Conservation (phyloP, 2,329 filamentous ascomycete genomes). For the Cercospora sp. region DNA sequence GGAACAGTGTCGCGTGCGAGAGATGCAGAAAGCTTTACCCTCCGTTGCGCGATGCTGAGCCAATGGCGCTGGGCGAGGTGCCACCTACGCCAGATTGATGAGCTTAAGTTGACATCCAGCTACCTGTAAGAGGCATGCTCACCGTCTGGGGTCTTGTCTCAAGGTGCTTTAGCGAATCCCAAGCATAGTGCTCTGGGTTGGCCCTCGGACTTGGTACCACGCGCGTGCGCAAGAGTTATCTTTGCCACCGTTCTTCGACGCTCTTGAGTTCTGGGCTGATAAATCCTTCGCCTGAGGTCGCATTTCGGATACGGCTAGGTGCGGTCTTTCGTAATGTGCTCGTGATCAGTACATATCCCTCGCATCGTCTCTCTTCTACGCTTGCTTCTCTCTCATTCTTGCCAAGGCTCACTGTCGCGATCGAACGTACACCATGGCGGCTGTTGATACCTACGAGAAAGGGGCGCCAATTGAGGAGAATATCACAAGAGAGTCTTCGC, state of each 20-base stretch:
- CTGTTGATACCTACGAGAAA: constrained; percentile 13
- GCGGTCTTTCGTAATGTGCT: not conserved
- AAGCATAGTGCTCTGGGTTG: not conserved
- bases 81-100: constrained; percentile 3
- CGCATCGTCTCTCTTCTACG: not conserved
- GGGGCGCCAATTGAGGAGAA: constrained; percentile 1
- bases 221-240: not conserved
- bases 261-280: not conserved
- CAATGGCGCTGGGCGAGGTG: not conserved
- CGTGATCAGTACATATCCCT: not conserved
- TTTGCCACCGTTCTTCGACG: not conserved
- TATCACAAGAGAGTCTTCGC: constrained; percentile 3
- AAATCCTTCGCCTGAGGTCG: constrained; percentile 8
- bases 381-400: not conserved
- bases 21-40: not conserved
- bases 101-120: constrained; percentile 6
- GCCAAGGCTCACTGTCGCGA: not conserved
- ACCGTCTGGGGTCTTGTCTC: not conserved
- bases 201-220: constrained; percentile 6
- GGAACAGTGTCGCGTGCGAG: not conserved
- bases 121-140: not conserved
- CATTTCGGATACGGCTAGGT: not conserved
- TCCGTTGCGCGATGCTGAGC: not conserved
- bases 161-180: not conserved
- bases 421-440: not conserved